Percentiles rank a stretch among this genome's conserved stretches.
Conservation (phyloP, 441 rosid genomes). For the Mallotus repandus region DNA sequence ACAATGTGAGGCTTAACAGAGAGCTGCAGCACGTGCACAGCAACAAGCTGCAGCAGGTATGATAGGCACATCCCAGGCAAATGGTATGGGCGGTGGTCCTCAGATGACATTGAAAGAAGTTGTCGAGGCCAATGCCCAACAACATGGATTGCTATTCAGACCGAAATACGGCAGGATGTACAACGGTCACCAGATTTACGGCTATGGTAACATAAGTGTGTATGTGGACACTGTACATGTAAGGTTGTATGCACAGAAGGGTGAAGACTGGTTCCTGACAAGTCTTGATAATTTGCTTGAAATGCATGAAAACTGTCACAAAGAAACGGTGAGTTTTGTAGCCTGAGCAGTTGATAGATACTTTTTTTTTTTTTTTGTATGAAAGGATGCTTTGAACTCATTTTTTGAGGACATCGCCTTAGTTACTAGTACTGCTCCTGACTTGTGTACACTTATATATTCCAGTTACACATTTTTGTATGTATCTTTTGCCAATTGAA, state of each 20-base stretch:
- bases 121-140: conserved; percentile 73
- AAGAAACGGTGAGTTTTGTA: conserved; percentile 36
- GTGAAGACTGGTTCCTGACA: conserved; percentile 61
- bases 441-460: conserved; percentile 6
- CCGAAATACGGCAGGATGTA: conserved; percentile 82
- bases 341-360: background rate
- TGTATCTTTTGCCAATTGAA: too few relatives aligned
- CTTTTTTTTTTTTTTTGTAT: background rate
- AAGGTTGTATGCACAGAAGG: conserved; percentile 64
- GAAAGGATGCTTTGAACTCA: background rate
- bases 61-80: conserved; percentile 36
- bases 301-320: conserved; percentile 50
- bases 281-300: conserved; percentile 62
- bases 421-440: background rate
- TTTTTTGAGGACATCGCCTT: background rate
- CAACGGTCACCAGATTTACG: conserved; percentile 82
- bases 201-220: conserved; percentile 78
- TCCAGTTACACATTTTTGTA: too few relatives aligned
- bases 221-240: conserved; percentile 68
- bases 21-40: too few relatives aligned
- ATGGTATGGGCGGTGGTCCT: conserved; percentile 28
- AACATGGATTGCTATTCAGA: conserved; percentile 67
- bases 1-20: conserved; percentile 43
- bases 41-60: conserved; percentile 34
- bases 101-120: conserved; percentile 81